Evolutionary conservation across 73 alveolate genomes (phyloP), one percentile per base, ranked within the genome.

Genomic region (Urostyla sp.): DNA sequence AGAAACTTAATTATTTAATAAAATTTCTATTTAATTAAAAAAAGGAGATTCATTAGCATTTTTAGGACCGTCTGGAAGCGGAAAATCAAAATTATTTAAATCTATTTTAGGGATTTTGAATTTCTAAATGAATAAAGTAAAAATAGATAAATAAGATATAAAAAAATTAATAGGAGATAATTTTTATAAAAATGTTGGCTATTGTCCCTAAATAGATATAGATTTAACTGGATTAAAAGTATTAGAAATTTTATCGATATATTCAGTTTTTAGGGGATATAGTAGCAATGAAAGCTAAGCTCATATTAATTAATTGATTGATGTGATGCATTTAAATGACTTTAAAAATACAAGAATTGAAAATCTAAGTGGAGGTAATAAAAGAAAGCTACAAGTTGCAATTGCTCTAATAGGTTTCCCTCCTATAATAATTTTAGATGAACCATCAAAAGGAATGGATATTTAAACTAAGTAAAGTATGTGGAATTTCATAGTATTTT

Each of bases 391-490:
- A 20, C 90, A 98, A 20, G 92, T 97, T 43, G 98, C 98, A 53
- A 87, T 97, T 60, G 74, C 98, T 11, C 83, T 96, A 28, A 95
- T 97, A 18, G 98, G 98, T 32, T 93, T 90, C 54, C 98, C 99
- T 3, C 87, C 93, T 45, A 89, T 95, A n/a, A 91, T 97, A 28
- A 92, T 95, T 69, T 82, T 97, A 40, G 99, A 97, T 90, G 99
- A 97, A 75, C 99, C 99, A 13, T 81, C 99, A 0, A 95, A 99
- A 11, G 99, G 99, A 6, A 84, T 97, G 26, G 99, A 97, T 58
- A 98, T 98, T 37, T 97, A 95, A 36, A 90, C 95, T 88, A 85
- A 99, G 72, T 94, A 99, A 90, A 86, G 92, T 80, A 92, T 97
- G 6, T 97, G 99, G 98, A 94, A 91, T 46, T 94, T 97, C 74